Percentiles rank a stretch among this genome's conserved stretches.
phyloP scores from a whole-genome alignment of 805 yeast species.

The Torulaspora microellipsoides region DNA sequence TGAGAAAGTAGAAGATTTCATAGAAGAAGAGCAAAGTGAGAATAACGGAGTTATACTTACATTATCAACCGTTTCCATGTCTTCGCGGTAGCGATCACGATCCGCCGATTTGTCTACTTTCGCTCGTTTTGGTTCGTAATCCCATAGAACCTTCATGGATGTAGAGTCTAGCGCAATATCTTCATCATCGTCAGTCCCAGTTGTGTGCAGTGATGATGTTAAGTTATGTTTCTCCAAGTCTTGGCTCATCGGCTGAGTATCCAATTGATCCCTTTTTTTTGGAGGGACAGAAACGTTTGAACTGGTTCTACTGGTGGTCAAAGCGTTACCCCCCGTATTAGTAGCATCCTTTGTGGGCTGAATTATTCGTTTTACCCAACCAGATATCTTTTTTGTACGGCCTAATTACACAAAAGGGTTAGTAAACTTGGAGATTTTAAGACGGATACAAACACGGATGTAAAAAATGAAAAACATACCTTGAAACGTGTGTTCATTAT shows the following conservation, averaged over 20 bases:
- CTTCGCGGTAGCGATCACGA: constrained; percentile 4
- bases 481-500: constrained; percentile 21
- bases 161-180: constrained; percentile 3
- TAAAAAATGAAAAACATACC: constrained; percentile 7
- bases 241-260: too few species aligned
- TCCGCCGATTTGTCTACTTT: constrained; percentile 1
- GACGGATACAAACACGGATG: background rate
- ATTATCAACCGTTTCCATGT: constrained; percentile 19
- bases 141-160: constrained; percentile 21
- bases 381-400: constrained; percentile 29
- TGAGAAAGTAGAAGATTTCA: constrained; percentile 37
- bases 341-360: constrained; percentile 23
- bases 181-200: background rate
- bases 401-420: constrained; percentile 2
- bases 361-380: constrained; percentile 34
- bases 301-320: too few species aligned
- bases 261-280: too few species aligned
- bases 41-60: constrained; percentile 34
- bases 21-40: constrained; percentile 35
- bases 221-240: too few species aligned
- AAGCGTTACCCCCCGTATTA: background rate
- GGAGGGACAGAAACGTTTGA: too few species aligned
- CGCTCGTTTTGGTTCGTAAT: constrained; percentile 18
- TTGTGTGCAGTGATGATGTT: too few species aligned
- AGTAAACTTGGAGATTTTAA: background rate